phyloP scores from a whole-genome alignment of 805 yeast genomes.

The Kluyveromyces wickerhamii region DNA sequence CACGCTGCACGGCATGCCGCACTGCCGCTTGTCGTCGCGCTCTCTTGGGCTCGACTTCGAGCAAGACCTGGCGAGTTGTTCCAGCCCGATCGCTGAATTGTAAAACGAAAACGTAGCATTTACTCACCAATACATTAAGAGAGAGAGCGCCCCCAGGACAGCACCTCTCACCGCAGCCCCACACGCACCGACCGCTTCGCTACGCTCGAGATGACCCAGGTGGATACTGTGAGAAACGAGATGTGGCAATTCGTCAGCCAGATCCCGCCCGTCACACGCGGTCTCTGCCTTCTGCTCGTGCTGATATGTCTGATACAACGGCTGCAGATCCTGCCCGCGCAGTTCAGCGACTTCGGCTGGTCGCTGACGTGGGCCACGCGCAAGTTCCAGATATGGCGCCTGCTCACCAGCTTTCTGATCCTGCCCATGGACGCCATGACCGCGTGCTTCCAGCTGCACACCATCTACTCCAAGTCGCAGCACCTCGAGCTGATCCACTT shows the following conservation, averaged over 20 bases:
- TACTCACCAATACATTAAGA: too few species aligned
- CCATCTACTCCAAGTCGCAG: slow-evolving; percentile 21
- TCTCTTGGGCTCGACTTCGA: too few species aligned
- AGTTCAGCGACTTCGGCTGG: slow-evolving; percentile 4
- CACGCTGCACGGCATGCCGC: too few species aligned
- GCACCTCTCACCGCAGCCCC: too few species aligned
- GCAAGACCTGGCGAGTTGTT: too few species aligned
- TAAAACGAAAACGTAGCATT: too few species aligned
- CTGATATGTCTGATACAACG: slow-evolving; percentile 36
- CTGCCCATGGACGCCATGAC: slow-evolving; percentile 20
- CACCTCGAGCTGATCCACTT: slow-evolving; percentile 20
- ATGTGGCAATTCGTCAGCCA: slow-evolving; percentile 7
- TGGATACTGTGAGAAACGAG: slow-evolving; percentile 4
- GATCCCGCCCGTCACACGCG: slow-evolving; percentile 58
- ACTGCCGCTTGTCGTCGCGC: too few species aligned
- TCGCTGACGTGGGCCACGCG: slow-evolving; percentile 4
- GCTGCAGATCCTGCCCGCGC: slow-evolving; percentile 26
- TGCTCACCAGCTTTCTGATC: slow-evolving; percentile 22
- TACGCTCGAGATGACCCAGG: neutral
- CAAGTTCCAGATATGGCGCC: slow-evolving; percentile 24
- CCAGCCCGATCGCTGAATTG: too few species aligned
- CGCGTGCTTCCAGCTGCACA: slow-evolving; percentile 21
- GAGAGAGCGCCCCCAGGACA: too few species aligned
- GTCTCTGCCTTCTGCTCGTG: slow-evolving; percentile 41
- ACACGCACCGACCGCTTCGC: neutral